Conservation (phyloP, 2,329 filamentous ascomycete genomes). For the Fusarium torreyae region DNA sequence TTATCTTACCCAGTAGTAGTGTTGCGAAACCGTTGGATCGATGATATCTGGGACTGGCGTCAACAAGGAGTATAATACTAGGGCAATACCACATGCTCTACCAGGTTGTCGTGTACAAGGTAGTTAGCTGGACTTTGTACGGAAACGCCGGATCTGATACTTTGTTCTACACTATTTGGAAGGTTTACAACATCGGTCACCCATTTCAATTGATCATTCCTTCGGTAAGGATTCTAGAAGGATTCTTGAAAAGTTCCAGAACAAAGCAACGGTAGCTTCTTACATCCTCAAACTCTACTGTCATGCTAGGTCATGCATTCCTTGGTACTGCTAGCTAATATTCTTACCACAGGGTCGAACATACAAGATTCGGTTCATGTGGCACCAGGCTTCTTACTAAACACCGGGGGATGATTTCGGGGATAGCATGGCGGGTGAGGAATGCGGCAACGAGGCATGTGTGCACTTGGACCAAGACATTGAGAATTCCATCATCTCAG, state of each 20-base stretch:
- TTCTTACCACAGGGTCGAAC: neutral
- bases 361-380: neutral
- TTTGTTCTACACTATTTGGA: too few relatives aligned
- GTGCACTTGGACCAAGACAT: too few relatives aligned
- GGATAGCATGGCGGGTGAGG: neutral
- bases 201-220: neutral
- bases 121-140: too few relatives aligned
- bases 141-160: too few relatives aligned
- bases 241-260: neutral
- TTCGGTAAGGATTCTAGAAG: constrained; percentile 8
- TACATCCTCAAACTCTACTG: neutral
- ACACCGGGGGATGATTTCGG: neutral
- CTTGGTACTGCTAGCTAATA: neutral
- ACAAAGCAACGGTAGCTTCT: neutral
- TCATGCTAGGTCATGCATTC: constrained; percentile 5
- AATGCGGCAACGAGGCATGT: constrained; percentile 7
- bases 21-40: neutral
- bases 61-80: too few relatives aligned
- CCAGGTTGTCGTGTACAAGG: too few relatives aligned
- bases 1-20: neutral
- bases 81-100: too few relatives aligned
- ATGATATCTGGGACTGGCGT: too few relatives aligned
- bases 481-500: too few relatives aligned
- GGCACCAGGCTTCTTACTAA: neutral
- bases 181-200: too few relatives aligned